Conservation (phyloP, 2,329 filamentous ascomycete genomes). For the Alternaria longipes region DNA sequence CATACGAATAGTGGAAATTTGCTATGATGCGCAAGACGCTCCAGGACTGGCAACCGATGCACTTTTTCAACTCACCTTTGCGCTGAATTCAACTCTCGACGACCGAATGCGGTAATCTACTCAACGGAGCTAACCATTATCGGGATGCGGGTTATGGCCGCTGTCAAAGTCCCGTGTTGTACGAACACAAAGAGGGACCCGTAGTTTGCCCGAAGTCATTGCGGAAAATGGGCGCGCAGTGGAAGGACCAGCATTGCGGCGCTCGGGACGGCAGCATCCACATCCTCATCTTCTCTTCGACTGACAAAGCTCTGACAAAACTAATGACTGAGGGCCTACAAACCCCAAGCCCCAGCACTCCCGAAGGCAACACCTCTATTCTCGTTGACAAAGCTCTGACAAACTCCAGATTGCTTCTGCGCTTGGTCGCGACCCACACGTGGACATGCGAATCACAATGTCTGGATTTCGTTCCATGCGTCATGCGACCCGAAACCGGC, state of each 20-base stretch:
- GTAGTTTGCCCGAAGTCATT: background rate
- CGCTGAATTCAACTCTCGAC: background rate
- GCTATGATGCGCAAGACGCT: background rate
- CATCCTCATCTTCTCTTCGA: background rate
- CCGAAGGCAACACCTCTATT: too few species aligned
- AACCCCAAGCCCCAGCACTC: too few species aligned
- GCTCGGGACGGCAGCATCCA: background rate
- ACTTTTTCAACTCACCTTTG: background rate
- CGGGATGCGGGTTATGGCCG: background rate
- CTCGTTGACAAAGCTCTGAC: constrained; percentile 26
- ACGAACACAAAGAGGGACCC: background rate
- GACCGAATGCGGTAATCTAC: background rate
- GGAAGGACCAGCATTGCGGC: background rate
- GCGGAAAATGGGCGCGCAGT: background rate
- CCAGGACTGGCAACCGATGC: background rate
- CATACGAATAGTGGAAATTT: background rate
- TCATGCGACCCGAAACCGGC: constrained; percentile 16
- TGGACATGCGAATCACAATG: constrained; percentile 21
- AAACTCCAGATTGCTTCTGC: constrained; percentile 10
- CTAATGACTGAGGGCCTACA: too few species aligned
- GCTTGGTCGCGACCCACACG: constrained; percentile 8
- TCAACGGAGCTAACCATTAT: background rate
- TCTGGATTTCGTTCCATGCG: constrained; percentile 10
- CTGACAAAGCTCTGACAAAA: constrained; percentile 30
- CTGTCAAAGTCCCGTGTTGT: background rate